Evolutionary conservation across 2,329 filamentous ascomycete genomes (phyloP), one percentile per base, ranked within the genome.

Genomic region (Fusarium concolor): DNA sequence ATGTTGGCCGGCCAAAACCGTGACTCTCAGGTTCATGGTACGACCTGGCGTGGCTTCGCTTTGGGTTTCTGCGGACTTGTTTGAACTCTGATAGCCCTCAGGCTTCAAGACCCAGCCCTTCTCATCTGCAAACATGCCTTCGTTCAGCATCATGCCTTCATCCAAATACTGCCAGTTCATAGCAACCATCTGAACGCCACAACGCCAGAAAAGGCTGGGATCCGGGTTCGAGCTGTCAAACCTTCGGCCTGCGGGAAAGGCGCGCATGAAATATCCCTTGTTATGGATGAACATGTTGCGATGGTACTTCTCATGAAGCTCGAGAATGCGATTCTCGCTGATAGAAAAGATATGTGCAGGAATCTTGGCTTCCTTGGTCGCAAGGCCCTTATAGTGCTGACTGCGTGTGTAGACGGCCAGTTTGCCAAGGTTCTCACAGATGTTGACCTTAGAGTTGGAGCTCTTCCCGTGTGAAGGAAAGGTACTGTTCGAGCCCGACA

Each of bases 141-240:
- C 92, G 76, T 98, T 98, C 76, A 99, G 87, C 84, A 98, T 96
- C 87, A 97, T 96, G 42, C 93, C 92, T 57, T 96, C 89, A 76
- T 98, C 95, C 71, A 94, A 91, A 4, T 91, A 95, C 79, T 99
- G 96, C 95, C 96, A 98, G 78, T 99, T 99, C 78, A 98, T 86
- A 18, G 96, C 95, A 7, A 93, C 94, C 95, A 99, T 98, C 79
- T 99, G 96, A 20, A 97, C 94, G 28, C 96, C 96, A 53, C 92
- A 90, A 49, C 94, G 89, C 96, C 96, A 99, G 76, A 94, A 96
- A 42, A 89, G 89, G 67, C 94, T 90, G 1, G 96, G 96, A 74
- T 98, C 94, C 39, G 96, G 96, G 76, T 99, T 99, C n/a, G 92
- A 93, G 43, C 94, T 97, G 73, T 90, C 89, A 52, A 97, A 85